These are phyloP conservation scores for Amoebophrya sp. DNA, from an alignment of 169 alveolate species.

Conservation along the genomic window DNA sequence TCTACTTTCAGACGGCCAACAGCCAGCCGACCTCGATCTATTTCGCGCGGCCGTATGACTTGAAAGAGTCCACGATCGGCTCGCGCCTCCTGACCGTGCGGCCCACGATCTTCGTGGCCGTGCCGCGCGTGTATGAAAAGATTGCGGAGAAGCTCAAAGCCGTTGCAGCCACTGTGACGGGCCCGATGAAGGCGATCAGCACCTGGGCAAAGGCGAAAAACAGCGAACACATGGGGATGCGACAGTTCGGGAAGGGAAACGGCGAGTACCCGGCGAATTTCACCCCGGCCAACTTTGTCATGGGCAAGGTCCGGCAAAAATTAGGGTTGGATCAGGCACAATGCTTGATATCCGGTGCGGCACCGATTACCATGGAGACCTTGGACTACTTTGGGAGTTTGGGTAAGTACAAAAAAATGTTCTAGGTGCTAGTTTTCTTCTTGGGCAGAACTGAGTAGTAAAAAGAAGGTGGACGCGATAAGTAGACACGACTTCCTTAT, in stretches of 20 bases:
- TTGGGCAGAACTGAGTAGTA: too few species aligned
- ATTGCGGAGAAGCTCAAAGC: neutral
- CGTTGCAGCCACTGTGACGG: neutral
- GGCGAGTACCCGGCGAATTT: conserved; percentile 12
- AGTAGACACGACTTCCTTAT: too few species aligned
- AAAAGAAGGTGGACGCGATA: too few species aligned
- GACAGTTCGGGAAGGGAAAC: neutral
- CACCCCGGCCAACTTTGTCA: neutral
- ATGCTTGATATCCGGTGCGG: neutral
- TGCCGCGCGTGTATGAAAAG: neutral
- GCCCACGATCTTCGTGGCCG: neutral
- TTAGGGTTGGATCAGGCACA: neutral
- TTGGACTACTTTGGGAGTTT: neutral
- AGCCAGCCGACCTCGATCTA: too few species aligned
- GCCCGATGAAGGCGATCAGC: neutral
- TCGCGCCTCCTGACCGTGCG: neutral
- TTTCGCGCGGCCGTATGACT: neutral
- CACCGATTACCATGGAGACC: neutral
- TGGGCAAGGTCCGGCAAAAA: neutral
- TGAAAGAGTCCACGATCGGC: neutral
- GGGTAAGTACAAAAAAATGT: too few species aligned
- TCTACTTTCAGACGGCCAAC: too few species aligned
- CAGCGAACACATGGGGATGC: neutral
- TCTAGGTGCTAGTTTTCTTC: too few species aligned
- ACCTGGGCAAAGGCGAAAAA: conserved; percentile 10